Evolutionary conservation across 768 basidiomycete genomes (phyloP).

Genomic region (Pleurotus platypus): DNA sequence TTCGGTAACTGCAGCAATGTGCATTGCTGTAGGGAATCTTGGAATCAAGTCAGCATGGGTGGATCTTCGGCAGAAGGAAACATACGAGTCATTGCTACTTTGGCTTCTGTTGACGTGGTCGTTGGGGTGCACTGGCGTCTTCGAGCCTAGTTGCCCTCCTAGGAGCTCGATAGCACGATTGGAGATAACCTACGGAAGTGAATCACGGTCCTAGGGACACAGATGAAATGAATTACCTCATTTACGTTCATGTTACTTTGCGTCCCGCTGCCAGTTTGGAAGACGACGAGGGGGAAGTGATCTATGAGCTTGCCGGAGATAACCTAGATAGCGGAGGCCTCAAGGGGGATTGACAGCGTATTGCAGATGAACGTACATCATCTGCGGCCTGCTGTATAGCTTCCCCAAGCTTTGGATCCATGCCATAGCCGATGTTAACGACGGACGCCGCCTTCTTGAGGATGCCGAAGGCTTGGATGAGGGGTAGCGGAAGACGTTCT

Average conservation of each 20-base stretch:
- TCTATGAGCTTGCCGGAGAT: conserved; percentile 93
- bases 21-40: conserved; percentile 99
- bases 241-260: conserved; percentile 99
- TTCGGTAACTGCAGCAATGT: conserved; percentile 92
- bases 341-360: not conserved
- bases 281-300: conserved; percentile 97
- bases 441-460: conserved; percentile 95
- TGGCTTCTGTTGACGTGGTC: conserved; percentile 99
- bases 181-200: conserved; percentile 76
- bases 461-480: conserved; percentile 97
- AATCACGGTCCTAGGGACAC: not conserved
- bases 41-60: not conserved
- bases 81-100: conserved; percentile 94
- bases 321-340: conserved; percentile 51
- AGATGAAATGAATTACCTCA: conserved; percentile 52
- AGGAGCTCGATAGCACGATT: conserved; percentile 97
- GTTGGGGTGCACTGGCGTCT: conserved; percentile 97
- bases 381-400: conserved; percentile 93
- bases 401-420: conserved; percentile 82
- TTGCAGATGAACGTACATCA: conserved; percentile 53
- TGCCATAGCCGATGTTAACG: conserved; percentile 86
- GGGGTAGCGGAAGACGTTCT: conserved; percentile 89
- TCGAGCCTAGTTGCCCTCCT: conserved; percentile 92
- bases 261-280: conserved; percentile 98
- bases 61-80: not conserved